Conservation (phyloP, 805 yeast species). For the Hanseniaspora meyeri region DNA sequence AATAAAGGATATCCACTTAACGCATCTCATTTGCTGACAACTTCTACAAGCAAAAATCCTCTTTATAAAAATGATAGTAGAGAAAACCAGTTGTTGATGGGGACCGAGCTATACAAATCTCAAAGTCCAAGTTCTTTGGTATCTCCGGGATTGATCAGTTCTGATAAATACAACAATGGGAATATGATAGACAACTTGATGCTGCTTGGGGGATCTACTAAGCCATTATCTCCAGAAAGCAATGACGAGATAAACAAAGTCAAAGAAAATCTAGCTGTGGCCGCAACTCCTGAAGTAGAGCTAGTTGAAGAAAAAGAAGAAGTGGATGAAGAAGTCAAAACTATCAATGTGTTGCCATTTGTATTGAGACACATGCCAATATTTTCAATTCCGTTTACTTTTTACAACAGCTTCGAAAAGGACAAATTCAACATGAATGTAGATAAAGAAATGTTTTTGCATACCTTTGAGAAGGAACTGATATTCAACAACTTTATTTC, state of each 20-base stretch:
- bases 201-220: background rate
- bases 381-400: slow-evolving; percentile 46
- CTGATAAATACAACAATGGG: background rate
- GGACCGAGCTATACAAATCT: slow-evolving; percentile 1
- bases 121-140: background rate
- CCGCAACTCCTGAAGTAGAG: background rate
- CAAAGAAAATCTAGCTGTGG: background rate
- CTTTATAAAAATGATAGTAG: background rate
- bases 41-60: background rate
- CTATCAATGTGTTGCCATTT: slow-evolving; percentile 55
- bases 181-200: slow-evolving; percentile 4
- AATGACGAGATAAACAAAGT: background rate
- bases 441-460: background rate
- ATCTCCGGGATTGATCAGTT: background rate
- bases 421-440: background rate
- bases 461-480: slow-evolving; percentile 6
- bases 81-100: background rate
- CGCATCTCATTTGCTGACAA: background rate
- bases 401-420: slow-evolving; percentile 19
- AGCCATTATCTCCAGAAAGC: background rate
- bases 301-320: background rate
- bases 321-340: background rate
- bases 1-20: background rate
- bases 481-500: slow-evolving; percentile 35
- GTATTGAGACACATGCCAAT: slow-evolving; percentile 52